Base-by-base conservation (phyloP, 2,329 filamentous ascomycete species). In the Hypoxylon sp. region DNA sequence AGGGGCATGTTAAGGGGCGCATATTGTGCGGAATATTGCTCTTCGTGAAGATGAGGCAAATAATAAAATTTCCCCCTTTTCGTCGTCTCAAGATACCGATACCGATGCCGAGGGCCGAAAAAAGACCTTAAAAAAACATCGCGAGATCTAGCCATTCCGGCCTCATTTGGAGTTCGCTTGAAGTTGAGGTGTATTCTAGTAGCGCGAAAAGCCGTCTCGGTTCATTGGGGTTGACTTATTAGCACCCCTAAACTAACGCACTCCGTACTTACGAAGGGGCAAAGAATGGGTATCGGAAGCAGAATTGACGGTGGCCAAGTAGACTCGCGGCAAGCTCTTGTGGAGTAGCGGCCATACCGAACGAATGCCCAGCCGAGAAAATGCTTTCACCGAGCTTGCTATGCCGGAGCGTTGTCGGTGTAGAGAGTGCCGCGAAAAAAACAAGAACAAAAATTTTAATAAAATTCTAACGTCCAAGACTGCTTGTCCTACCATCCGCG, bases 341-440 rank as follows among this genome's bases (percentile, higher is more conserved):
- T 66, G 61, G 63, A 62, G 63, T 41, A 53, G 35, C 63, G 63
- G 63, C 42, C 49, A 63, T 63, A 49, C 63, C 63, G 63, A 64
- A 50, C 61, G 61, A 65, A 65, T 63, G 51, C 51, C 43, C 47
- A 56, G 29, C 40, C 51, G 51, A 57, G 53, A 56, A 57, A 46
- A 17, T 53, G 37, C 36, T 55, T 58, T 60, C 40, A 52, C 62
- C 57, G 62, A 62, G 54, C 35, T 42, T 20, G 41, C 26, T 48
- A 23, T 57, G 36, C 49, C 50, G 57, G 51, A 57, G 46, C 46
- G 36, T 55, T 55, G 51, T 60, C 54, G 54, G 53, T 57, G 50
- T 43, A 51, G 35, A 20, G 30, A 41, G 34, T 21, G 13, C 37
- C 43, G 51, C 36, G 47, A 49, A 32, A 23, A 29, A 20, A 48